Percentiles rank a stretch among this genome's conserved stretches.
These are phyloP conservation scores for Aspergillus steynii DNA, from an alignment of 495 filamentous ascomycete genomes.

Conservation along the genomic window DNA sequence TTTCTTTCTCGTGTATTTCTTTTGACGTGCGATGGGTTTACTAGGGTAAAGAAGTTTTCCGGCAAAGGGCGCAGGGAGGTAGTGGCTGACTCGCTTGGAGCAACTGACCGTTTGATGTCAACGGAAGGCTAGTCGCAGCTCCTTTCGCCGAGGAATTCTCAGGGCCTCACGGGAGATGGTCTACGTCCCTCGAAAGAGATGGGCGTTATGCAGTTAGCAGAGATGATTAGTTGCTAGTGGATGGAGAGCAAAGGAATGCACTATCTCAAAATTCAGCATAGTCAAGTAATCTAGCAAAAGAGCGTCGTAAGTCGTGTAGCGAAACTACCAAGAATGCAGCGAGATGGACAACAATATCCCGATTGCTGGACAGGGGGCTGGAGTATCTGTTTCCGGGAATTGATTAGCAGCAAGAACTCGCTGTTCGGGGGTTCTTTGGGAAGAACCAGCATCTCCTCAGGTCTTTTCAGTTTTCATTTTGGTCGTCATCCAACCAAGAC, in stretches of 20 bases:
- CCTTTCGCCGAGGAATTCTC: background rate
- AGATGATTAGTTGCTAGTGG: conserved; percentile 1
- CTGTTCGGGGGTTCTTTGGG: background rate
- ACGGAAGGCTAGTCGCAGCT: background rate
- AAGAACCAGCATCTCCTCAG: conserved; percentile 47
- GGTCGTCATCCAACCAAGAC: conserved; percentile 48
- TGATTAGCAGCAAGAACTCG: background rate
- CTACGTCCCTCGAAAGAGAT: background rate
- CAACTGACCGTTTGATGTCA: background rate
- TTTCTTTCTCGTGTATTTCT: conserved; percentile 11
- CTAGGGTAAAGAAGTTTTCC: background rate
- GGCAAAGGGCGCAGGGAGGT: background rate
- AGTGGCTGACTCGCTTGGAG: background rate
- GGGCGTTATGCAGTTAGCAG: background rate
- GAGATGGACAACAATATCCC: too few relatives aligned
- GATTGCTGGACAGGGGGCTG: too few relatives aligned
- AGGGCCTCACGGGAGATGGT: background rate
- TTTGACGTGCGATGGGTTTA: background rate
- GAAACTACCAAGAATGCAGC: background rate
- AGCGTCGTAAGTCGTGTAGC: background rate
- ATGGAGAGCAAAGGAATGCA: background rate
- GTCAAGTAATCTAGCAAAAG: background rate
- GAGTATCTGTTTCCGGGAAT: background rate
- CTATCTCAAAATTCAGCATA: background rate
- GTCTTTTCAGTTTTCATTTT: conserved; percentile 58